Conservation (phyloP, 2,329 filamentous ascomycete genomes). For the Beauveria varroae region DNA sequence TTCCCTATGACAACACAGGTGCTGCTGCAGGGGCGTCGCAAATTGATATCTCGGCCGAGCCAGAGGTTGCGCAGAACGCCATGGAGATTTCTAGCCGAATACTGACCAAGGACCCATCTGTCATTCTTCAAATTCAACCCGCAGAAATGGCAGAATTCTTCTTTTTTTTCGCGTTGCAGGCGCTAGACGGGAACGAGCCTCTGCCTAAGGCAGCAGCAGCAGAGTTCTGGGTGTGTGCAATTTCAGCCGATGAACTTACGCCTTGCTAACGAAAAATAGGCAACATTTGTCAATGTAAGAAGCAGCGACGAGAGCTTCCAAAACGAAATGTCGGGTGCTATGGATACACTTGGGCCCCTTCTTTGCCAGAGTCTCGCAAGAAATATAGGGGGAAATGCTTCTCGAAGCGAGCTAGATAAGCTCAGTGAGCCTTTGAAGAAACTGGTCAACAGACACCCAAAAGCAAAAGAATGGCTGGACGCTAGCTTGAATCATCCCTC, state of each 20-base stretch:
- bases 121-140: conserved; percentile 52
- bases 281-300: conserved; percentile 11
- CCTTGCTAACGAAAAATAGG: neutral
- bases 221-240: conserved; percentile 61
- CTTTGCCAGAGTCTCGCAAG: conserved; percentile 52
- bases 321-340: conserved; percentile 37
- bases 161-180: conserved; percentile 64
- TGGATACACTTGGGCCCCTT: conserved; percentile 53
- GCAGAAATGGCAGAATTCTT: conserved; percentile 53
- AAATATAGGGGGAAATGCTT: conserved; percentile 61
- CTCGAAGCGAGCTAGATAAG: conserved; percentile 65
- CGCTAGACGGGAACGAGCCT: conserved; percentile 63
- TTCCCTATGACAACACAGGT: conserved; percentile 26
- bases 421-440: conserved; percentile 65
- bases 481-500: conserved; percentile 45
- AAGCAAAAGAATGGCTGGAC: conserved; percentile 56
- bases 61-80: conserved; percentile 65
- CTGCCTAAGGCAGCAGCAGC: conserved; percentile 67
- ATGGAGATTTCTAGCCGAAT: conserved; percentile 65
- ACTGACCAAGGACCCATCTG: conserved; percentile 50
- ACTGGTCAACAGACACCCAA: conserved; percentile 48
- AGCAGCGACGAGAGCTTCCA: neutral
- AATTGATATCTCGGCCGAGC: conserved; percentile 57
- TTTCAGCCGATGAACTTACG: neutral
- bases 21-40: conserved; percentile 17